These are phyloP conservation scores for Helotiales sp. DNA, from an alignment of 2,329 filamentous ascomycete genomes.

Conservation along the genomic window DNA sequence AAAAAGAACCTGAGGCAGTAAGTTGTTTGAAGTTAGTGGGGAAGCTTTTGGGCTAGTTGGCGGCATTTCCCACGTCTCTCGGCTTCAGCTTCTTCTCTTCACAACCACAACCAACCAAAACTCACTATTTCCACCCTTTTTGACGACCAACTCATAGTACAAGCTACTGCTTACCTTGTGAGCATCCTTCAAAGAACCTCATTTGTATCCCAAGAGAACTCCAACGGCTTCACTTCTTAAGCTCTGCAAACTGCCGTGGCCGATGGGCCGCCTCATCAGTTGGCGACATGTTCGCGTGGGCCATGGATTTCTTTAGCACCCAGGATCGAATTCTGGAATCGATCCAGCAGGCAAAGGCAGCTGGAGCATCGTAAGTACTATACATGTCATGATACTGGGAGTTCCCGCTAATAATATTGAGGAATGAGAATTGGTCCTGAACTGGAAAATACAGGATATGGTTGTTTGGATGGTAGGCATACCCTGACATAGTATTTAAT, in stretches of 20 bases:
- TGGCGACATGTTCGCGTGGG: not conserved
- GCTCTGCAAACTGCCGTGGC: too few species aligned
- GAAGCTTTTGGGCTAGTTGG: too few species aligned
- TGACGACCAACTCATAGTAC: not conserved
- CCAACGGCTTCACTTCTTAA: not conserved
- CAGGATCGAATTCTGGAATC: slow-evolving; percentile 60
- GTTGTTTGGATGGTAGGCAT: slow-evolving; percentile 60
- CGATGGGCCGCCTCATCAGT: not conserved
- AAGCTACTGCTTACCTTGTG: not conserved
- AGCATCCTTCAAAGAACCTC: not conserved
- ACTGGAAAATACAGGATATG: slow-evolving; percentile 50
- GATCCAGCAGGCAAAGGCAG: slow-evolving; percentile 57
- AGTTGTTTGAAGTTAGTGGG: not conserved
- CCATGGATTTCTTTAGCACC: slow-evolving; percentile 57
- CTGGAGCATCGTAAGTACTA: slow-evolving; percentile 49
- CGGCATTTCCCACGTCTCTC: not conserved
- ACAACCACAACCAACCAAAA: not conserved
- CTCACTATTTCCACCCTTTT: not conserved
- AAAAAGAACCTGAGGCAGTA: too few species aligned
- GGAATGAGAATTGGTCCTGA: slow-evolving; percentile 57
- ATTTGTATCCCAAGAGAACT: too few species aligned
- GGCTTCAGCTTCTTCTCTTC: not conserved
- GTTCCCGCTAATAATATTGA: not conserved
- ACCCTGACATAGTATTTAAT: not conserved
- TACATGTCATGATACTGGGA: not conserved